Evolutionary conservation across 1,284 basidiomycete genomes (phyloP), one percentile per base, ranked within the genome.

Genomic region (Puccinia coronata): DNA sequence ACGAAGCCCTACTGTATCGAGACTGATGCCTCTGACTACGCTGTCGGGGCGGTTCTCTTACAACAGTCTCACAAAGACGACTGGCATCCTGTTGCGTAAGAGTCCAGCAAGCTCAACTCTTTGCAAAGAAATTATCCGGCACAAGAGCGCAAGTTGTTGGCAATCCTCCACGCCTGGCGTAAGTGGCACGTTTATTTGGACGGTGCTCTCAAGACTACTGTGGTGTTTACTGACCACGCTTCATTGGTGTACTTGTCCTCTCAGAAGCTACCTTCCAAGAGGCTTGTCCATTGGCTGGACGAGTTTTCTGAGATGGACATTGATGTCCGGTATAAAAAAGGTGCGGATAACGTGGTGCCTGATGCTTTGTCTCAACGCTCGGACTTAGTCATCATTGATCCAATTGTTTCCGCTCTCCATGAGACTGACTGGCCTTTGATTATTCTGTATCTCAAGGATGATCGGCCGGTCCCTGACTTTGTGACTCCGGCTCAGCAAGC

Each of bases 341-440:
- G n/a, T n/a, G n/a, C n/a, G n/a, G n/a, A n/a, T n/a, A 41, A 63
- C 34, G 9, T 65, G 43, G 57, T 65, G 31, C 57, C 74, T 0
- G 74, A 77, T 41, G 74, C 74, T 23, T 47, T 75, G 51, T 55
- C 53, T 23, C 51, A 55, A 36, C 51, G 72, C 14, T n/a, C 16
- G 31, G 57, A 77, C 34, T 55, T 75, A 36, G 1, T 36, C 14
- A 9, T 73, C 4, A 49, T 53, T 23, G 47, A 73, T 25, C 8
- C 8, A 9, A 18, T 39, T 1, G 16, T 12, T 14, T 11, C n/a
- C 14, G 25, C 16, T n/a, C 23, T 34, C 2, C 51, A 74, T 25
- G 3, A 31, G 1, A 34, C 57, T 18, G 71, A 74, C 16, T 74
- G 71, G 71, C 71, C 71, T 1, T 57, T 74, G 49, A 14, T 57